phyloP scores from a whole-genome alignment of 805 yeast species.

The Metschnikowia kofuensis region DNA sequence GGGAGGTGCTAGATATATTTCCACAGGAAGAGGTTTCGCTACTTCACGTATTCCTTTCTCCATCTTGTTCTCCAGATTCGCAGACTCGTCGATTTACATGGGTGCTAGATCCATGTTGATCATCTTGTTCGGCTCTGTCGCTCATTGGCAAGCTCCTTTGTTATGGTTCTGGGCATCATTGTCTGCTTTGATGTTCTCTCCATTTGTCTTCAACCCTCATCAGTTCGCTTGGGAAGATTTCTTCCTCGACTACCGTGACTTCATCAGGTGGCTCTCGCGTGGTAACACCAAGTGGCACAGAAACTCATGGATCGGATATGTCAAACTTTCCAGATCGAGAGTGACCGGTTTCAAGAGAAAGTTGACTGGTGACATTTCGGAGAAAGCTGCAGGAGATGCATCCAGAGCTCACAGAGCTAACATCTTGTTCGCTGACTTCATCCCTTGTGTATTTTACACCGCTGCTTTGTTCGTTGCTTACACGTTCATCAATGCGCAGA shows the following conservation, averaged over 20 bases:
- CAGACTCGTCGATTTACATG: conserved; percentile 68
- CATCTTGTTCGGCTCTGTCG: conserved; percentile 53
- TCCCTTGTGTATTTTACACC: conserved; percentile 69
- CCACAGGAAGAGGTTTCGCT: conserved; percentile 83
- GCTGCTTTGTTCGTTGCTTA: conserved; percentile 72
- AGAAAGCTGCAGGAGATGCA: conserved; percentile 64
- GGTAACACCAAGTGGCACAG: conserved; percentile 88
- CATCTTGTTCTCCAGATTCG: conserved; percentile 64
- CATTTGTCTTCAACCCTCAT: conserved; percentile 74
- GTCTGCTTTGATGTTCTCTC: conserved; percentile 63
- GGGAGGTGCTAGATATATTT: conserved; percentile 81
- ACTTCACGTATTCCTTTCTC: conserved; percentile 67
- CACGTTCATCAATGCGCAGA: conserved; percentile 81
- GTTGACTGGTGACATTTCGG: conserved; percentile 63
- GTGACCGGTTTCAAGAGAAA: conserved; percentile 88
- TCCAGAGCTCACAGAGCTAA: conserved; percentile 78
- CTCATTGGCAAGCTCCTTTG: conserved; percentile 60
- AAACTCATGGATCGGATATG: conserved; percentile 85
- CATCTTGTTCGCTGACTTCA: conserved; percentile 73
- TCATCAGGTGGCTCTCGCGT: conserved; percentile 60
- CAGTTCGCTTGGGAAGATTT: conserved; percentile 69
- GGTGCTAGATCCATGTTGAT: conserved; percentile 77
- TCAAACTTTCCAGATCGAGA: conserved; percentile 77
- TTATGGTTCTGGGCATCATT: conserved; percentile 74
- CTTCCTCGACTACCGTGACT: conserved; percentile 63